These are phyloP conservation scores for Carex cristatella DNA, from an alignment of 176 grass and related monocot species.

Conservation along the genomic window DNA sequence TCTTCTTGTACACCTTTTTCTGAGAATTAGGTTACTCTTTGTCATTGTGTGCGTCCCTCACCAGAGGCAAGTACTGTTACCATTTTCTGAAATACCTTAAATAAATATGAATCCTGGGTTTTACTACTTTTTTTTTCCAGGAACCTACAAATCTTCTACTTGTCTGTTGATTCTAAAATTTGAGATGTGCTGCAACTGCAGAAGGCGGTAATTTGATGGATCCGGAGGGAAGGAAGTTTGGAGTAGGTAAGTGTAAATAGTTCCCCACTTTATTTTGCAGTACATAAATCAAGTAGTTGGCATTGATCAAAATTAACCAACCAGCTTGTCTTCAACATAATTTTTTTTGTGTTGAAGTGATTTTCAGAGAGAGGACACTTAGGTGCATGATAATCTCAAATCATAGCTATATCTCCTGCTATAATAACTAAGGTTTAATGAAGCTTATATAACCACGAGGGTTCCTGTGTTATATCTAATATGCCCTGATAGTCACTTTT, in stretches of 20 bases:
- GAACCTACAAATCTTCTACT: neutral
- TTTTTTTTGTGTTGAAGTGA: neutral
- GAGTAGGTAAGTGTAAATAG: neutral
- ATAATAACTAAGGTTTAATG: neutral
- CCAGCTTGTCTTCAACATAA: neutral
- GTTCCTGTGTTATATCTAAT: neutral
- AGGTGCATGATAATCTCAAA: neutral
- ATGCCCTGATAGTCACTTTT: neutral
- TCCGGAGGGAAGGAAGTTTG: conserved; percentile 21
- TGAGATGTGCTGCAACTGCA: conserved; percentile 8
- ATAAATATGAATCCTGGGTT: neutral
- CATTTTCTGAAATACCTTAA: neutral
- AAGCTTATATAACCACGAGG: neutral
- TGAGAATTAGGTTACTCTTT: neutral
- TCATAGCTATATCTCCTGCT: neutral
- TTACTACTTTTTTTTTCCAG: neutral
- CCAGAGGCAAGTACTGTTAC: neutral
- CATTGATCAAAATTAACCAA: neutral
- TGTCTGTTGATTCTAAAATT: conserved; percentile 6
- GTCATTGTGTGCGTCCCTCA: neutral
- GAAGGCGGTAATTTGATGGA: conserved; percentile 22
- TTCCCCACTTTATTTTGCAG: neutral
- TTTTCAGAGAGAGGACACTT: neutral
- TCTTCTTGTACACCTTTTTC: neutral
- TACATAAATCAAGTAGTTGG: neutral